Evolutionary conservation across 495 filamentous ascomycete species (phyloP), one percentile per base, ranked within the genome.

Genomic region (Daldinia childiae): DNA sequence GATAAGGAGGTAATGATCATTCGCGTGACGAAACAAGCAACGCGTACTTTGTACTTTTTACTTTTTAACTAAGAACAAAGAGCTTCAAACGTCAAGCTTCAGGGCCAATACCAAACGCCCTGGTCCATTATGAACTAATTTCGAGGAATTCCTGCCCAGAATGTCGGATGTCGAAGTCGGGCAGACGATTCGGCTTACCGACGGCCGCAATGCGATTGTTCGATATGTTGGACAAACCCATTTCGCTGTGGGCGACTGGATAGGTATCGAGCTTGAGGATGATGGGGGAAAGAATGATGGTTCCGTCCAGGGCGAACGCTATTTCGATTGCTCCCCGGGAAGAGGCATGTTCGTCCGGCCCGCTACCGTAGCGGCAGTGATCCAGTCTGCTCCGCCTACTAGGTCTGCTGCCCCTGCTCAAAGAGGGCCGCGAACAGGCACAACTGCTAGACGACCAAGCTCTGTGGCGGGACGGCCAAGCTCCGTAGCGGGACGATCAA

Each of bases 201-300:
- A 97, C 77, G 92, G 92, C 75, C 91, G 90, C 68, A 85, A 85
- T 61, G 95, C 85, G 72, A 89, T 86, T 65, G 86, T 98, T 50
- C 92, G 92, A 73, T 99, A 90, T 78, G 80, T 93, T 66, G 95
- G 95, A 68, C 82, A 85, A 50, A 92, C 94, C 27, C 81, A 87
- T 66, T 97, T 98, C 79, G 88, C 92, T 34, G 76, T 79, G 3
- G 96, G 94, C 60, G 90, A 92, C 29, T 99, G 95, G 93, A 83
- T 97, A 58, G 95, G 95, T 58, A 86, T 98, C 51, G 94, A 97
- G 84, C 87, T 99, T 65, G 89, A 92, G 43, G 91, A 91, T 38
- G 82, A 88, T n/a, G 86, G 84, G 11, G 95, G 95, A 11, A 98
- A 99, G 82, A 98, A 99, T 74, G 93, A 99, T 85, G 95, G 95